Percentiles rank a stretch among this genome's conserved stretches.
Conservation (phyloP, 2,329 filamentous ascomycete species). For the Claviceps arundinis region DNA sequence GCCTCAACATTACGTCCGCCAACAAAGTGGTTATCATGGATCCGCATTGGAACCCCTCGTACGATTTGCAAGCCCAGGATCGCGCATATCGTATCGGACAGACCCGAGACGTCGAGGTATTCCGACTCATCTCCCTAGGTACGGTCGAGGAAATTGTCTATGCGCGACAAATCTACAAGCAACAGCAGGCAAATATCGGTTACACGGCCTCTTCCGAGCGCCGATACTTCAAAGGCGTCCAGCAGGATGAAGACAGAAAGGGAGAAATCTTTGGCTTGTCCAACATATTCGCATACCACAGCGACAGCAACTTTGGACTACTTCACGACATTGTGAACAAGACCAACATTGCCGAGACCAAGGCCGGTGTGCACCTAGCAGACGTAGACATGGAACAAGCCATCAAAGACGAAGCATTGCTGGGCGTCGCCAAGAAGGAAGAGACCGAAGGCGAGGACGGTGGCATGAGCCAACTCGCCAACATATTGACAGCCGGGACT, state of each 20-base stretch:
- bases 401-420: constrained; percentile 36
- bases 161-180: constrained; percentile 94
- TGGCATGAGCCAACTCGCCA: constrained; percentile 61
- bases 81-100: constrained; percentile 94
- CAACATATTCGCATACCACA: constrained; percentile 76
- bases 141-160: constrained; percentile 98
- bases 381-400: constrained; percentile 58
- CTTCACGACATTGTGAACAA: constrained; percentile 96
- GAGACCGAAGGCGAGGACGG: constrained; percentile 45
- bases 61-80: constrained; percentile 92
- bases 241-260: constrained; percentile 67
- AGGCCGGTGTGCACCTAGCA: constrained; percentile 68
- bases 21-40: constrained; percentile 98
- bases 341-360: constrained; percentile 90
- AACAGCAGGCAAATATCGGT: constrained; percentile 95
- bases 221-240: constrained; percentile 89
- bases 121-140: constrained; percentile 76
- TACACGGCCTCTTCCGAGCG: constrained; percentile 88
- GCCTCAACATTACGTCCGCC: constrained; percentile 90
- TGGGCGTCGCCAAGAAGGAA: constrained; percentile 31
- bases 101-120: constrained; percentile 84
- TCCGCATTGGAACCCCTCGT: constrained; percentile 93
- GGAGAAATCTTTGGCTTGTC: constrained; percentile 87
- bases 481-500: constrained; percentile 32
- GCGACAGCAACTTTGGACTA: constrained; percentile 62